Conservation (phyloP, 352 stramenopile genomes). For the Globisporangium sylvaticum region DNA sequence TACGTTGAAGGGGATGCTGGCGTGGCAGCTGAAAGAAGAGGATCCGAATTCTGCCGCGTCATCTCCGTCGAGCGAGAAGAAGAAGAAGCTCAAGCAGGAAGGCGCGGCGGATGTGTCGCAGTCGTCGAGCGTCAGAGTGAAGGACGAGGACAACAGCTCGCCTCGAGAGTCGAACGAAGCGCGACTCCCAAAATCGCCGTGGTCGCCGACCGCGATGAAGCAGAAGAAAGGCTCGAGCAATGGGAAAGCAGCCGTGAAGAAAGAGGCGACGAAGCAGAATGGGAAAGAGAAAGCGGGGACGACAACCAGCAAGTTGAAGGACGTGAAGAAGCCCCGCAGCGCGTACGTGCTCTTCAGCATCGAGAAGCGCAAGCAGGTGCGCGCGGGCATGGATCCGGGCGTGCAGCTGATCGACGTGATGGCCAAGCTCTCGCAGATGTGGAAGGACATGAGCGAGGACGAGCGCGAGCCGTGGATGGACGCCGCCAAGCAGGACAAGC, state of each 20-base stretch:
- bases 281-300: not conserved
- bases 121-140: constrained; percentile 21
- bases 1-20: constrained; percentile 41
- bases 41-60: constrained; percentile 10
- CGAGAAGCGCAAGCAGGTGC: constrained; percentile 53
- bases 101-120: constrained; percentile 28
- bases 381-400: constrained; percentile 30
- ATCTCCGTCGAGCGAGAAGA: constrained; percentile 27
- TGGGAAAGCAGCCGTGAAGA: constrained; percentile 34
- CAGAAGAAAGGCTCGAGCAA: constrained; percentile 27
- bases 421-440: constrained; percentile 44
- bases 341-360: constrained; percentile 73
- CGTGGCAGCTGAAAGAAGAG: constrained; percentile 51
- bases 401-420: constrained; percentile 64
- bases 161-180: not conserved
- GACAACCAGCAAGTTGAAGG: constrained; percentile 1
- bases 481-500: constrained; percentile 47
- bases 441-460: constrained; percentile 53
- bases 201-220: constrained; percentile 71
- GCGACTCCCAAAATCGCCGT: constrained; percentile 55
- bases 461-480: constrained; percentile 60
- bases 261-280: not conserved
- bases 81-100: constrained; percentile 49
- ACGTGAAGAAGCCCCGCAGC: constrained; percentile 47
- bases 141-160: constrained; percentile 19